phyloP scores from a whole-genome alignment of 495 filamentous ascomycete genomes.

The Tuber borchii region DNA sequence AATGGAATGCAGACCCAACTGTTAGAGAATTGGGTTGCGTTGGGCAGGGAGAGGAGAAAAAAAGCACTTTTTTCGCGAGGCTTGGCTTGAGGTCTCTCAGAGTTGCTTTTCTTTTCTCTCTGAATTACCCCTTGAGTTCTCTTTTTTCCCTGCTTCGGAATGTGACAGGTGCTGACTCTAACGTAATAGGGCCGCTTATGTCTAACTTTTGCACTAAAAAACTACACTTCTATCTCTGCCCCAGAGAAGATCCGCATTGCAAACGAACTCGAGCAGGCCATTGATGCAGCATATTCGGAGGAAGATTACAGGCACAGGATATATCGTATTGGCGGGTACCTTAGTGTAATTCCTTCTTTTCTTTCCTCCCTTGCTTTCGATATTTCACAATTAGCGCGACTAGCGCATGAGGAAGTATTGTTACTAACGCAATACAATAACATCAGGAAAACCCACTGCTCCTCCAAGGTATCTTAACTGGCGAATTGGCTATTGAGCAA shows the following conservation, averaged over 20 bases:
- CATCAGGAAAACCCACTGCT: constrained; percentile 24
- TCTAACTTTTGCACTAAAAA: constrained; percentile 32
- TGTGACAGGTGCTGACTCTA: constrained; percentile 6
- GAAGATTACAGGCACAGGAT: constrained; percentile 31
- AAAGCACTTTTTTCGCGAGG: not conserved
- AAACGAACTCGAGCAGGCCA: constrained; percentile 28
- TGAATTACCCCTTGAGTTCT: not conserved
- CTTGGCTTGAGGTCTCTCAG: not conserved
- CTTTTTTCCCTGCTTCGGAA: no score
- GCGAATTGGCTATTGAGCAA: constrained; percentile 17
- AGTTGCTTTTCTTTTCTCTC: not conserved
- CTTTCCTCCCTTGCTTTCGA: not conserved
- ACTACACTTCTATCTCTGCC: constrained; percentile 14
- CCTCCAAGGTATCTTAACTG: constrained; percentile 14
- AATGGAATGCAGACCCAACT: not conserved
- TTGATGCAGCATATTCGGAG: constrained; percentile 27
- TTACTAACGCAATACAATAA: constrained; percentile 5
- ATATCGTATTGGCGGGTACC: constrained; percentile 22
- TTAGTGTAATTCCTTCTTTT: constrained; percentile 11
- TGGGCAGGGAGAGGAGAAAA: not conserved
- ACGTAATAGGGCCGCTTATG: constrained; percentile 20
- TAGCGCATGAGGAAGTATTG: not conserved
- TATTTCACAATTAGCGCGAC: not conserved
- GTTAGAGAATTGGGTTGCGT: not conserved
- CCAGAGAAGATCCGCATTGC: constrained; percentile 26